phyloP scores from a whole-genome alignment of 345 rosid genomes.

The Populus tremula region DNA sequence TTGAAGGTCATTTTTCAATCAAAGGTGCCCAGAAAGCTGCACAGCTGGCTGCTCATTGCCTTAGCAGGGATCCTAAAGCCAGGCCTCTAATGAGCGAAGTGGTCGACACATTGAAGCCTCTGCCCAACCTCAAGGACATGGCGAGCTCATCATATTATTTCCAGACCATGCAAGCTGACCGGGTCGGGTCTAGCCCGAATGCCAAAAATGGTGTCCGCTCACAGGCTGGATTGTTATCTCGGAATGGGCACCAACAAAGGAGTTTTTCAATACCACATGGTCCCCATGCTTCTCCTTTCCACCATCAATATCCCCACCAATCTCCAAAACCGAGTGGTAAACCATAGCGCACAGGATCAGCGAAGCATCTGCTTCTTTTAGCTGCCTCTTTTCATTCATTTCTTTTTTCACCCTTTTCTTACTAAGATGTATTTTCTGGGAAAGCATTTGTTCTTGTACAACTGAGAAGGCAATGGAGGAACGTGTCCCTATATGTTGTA shows the following conservation, averaged over 20 bases:
- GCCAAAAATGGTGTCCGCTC: constrained; percentile 43
- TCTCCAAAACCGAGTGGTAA: constrained; percentile 73
- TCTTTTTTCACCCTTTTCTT: not conserved
- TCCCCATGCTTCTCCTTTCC: constrained; percentile 61
- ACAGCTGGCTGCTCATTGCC: constrained; percentile 74
- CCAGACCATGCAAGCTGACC: constrained; percentile 66
- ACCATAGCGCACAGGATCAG: constrained; percentile 30
- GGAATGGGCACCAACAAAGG: constrained; percentile 57
- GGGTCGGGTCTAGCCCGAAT: constrained; percentile 25
- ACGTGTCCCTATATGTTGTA: constrained; percentile 26
- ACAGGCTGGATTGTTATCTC: constrained; percentile 38
- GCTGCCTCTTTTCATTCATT: constrained; percentile 12
- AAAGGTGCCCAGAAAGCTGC: constrained; percentile 81
- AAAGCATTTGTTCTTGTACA: constrained; percentile 36
- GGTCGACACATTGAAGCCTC: constrained; percentile 64
- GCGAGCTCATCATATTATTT: constrained; percentile 77
- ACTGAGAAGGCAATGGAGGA: constrained; percentile 31
- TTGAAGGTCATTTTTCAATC: constrained; percentile 81
- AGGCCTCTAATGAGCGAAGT: constrained; percentile 84
- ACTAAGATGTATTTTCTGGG: constrained; percentile 33
- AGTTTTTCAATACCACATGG: constrained; percentile 82
- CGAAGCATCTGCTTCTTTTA: constrained; percentile 12
- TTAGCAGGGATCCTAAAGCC: constrained; percentile 75
- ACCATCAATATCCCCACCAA: constrained; percentile 47
- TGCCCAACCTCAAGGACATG: constrained; percentile 75